Percentiles rank a stretch among this genome's conserved stretches.
These are phyloP conservation scores for Rhinocladiella similis DNA, from an alignment of 2,329 filamentous ascomycete genomes.

Conservation along the genomic window DNA sequence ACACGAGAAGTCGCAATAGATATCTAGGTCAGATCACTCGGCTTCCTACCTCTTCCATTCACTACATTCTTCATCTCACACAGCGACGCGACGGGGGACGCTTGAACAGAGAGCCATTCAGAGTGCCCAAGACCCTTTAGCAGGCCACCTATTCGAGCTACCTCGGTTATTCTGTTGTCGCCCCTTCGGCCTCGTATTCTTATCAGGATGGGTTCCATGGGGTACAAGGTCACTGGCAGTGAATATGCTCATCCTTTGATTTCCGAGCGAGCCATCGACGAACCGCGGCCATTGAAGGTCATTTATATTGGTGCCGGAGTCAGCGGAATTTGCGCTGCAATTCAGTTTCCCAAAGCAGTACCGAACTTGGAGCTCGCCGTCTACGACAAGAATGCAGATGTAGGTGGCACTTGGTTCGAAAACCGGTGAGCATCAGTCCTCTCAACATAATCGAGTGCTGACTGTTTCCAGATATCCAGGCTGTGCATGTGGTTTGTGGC, in stretches of 20 bases:
- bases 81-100: too few species aligned
- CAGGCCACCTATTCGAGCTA: too few species aligned
- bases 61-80: too few species aligned
- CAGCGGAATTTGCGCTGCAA: constrained; percentile 34
- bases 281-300: constrained; percentile 25
- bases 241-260: constrained; percentile 24
- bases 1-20: too few species aligned
- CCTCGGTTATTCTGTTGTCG: too few species aligned
- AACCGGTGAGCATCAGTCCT: constrained; percentile 11
- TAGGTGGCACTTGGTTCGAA: constrained; percentile 37
- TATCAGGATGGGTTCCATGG: constrained; percentile 19
- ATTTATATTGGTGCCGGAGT: constrained; percentile 39
- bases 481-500: constrained; percentile 20
- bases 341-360: constrained; percentile 21
- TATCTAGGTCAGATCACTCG: too few species aligned
- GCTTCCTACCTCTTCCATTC: too few species aligned
- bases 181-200: background rate
- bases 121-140: too few species aligned
- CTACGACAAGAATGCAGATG: constrained; percentile 34
- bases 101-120: too few species aligned
- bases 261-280: constrained; percentile 26
- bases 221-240: constrained; percentile 15
- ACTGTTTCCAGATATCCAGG: constrained; percentile 17
- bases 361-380: constrained; percentile 25
- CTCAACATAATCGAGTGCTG: background rate